phyloP scores from a whole-genome alignment of 1,284 basidiomycete species.

The Boletus semigastroideus region DNA sequence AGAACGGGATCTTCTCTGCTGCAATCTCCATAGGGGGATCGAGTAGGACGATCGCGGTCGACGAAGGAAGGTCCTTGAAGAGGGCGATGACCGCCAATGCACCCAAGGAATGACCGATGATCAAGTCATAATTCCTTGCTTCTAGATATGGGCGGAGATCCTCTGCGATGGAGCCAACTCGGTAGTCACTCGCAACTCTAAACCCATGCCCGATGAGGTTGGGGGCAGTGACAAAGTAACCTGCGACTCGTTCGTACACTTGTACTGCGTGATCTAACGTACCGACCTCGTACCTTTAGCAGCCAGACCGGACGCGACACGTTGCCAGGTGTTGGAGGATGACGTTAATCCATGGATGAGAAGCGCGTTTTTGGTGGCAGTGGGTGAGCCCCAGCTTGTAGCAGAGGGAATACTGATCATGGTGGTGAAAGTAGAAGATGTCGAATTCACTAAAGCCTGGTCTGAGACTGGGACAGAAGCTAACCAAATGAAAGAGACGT shows the following conservation, averaged over 20 bases:
- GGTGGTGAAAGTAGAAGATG: too few species aligned
- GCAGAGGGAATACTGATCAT: slow-evolving; percentile 17
- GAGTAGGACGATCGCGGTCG: slow-evolving; percentile 18
- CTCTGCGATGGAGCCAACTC: too few species aligned
- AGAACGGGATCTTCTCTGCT: too few species aligned
- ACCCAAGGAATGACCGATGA: slow-evolving; percentile 14
- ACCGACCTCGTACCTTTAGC: background rate
- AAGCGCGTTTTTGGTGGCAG: slow-evolving; percentile 15
- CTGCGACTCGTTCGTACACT: slow-evolving; percentile 3
- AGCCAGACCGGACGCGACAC: slow-evolving; percentile 17
- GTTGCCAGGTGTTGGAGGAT: slow-evolving; percentile 21
- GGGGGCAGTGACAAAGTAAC: slow-evolving; percentile 26
- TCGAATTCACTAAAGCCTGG: too few species aligned
- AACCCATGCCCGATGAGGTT: slow-evolving; percentile 12
- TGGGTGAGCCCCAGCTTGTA: slow-evolving; percentile 18
- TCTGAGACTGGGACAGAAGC: too few species aligned
- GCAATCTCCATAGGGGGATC: too few species aligned
- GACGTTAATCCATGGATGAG: slow-evolving; percentile 26
- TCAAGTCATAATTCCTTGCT: too few species aligned
- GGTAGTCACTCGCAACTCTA: too few species aligned
- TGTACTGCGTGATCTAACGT: too few species aligned
- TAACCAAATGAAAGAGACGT: too few species aligned
- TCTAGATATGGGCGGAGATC: too few species aligned
- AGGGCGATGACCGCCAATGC: slow-evolving; percentile 13
- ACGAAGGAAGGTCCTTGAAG: slow-evolving; percentile 15